These are phyloP conservation scores for Silene noctiflora DNA, from an alignment of 179 eudicot genomes.

Conservation along the genomic window DNA sequence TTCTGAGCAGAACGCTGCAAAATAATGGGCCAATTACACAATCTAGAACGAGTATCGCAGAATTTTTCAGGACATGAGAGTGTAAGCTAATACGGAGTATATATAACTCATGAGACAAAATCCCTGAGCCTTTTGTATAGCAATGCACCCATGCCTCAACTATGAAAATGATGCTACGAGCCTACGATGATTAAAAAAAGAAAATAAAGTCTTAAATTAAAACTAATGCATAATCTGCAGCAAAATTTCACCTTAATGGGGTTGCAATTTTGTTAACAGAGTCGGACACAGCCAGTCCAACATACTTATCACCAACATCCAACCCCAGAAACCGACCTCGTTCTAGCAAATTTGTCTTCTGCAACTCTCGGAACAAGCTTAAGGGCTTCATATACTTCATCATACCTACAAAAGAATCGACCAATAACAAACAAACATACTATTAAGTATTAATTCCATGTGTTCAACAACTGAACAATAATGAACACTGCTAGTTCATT, in stretches of 20 bases:
- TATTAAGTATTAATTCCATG: neutral
- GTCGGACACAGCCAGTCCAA: conserved; percentile 83
- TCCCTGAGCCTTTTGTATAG: neutral
- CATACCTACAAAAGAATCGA: conserved; percentile 10
- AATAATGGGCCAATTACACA: neutral
- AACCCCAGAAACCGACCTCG: conserved; percentile 68
- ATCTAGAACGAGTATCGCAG: neutral
- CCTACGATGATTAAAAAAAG: no score
- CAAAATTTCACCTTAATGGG: conserved; percentile 56
- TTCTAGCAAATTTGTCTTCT: conserved; percentile 33
- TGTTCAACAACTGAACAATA: no score
- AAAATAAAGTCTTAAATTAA: no score
- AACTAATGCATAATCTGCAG: neutral
- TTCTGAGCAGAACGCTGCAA: conserved; percentile 83
- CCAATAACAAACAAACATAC: conserved; percentile 6
- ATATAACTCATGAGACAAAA: no score
- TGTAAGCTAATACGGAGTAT: neutral
- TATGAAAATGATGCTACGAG: neutral
- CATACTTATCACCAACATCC: conserved; percentile 83
- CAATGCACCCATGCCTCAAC: no score
- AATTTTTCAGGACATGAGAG: neutral
- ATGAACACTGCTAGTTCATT: neutral
- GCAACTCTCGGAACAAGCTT: conserved; percentile 46
- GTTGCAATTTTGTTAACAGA: conserved; percentile 51
- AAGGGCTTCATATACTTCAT: conserved; percentile 62